Evolutionary conservation across 805 yeast genomes (phyloP).

Genomic region (Myxozyma vanderwaltii): DNA sequence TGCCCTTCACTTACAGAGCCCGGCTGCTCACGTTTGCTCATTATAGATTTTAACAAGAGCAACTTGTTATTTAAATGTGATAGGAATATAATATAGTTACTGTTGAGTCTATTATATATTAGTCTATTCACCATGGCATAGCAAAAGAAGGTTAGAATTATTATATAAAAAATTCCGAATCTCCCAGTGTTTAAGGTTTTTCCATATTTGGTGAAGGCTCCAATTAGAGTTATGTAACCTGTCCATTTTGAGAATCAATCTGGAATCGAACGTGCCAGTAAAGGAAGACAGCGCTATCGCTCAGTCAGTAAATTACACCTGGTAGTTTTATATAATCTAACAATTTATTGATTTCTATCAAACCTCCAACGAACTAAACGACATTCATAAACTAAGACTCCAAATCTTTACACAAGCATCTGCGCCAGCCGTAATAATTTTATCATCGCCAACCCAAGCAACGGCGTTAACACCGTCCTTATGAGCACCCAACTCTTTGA

Average conservation of each 20-base stretch:
- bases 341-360: background rate
- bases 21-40: conserved; percentile 8
- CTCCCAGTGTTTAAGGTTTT: too few relatives aligned
- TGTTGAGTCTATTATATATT: background rate
- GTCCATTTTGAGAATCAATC: too few relatives aligned
- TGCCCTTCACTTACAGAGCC: background rate
- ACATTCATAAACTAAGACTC: conserved; percentile 43
- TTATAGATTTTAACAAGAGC: background rate
- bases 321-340: background rate
- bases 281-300: too few relatives aligned
- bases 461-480: conserved; percentile 82
- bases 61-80: background rate
- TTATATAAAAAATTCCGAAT: background rate
- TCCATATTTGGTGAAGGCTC: too few relatives aligned
- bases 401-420: conserved; percentile 83
- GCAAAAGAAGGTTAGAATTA: too few relatives aligned
- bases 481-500: conserved; percentile 77
- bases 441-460: conserved; percentile 58
- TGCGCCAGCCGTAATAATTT: conserved; percentile 69
- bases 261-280: too few relatives aligned
- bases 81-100: background rate
- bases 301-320: too few relatives aligned
- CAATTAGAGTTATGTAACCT: too few relatives aligned
- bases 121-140: too few relatives aligned
- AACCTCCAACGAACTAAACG: background rate